A percentile compares a stretch with the other conserved stretches of the same genome.
phyloP scores from a whole-genome alignment of 2,329 filamentous ascomycete genomes.

The Cercospora sp. region DNA sequence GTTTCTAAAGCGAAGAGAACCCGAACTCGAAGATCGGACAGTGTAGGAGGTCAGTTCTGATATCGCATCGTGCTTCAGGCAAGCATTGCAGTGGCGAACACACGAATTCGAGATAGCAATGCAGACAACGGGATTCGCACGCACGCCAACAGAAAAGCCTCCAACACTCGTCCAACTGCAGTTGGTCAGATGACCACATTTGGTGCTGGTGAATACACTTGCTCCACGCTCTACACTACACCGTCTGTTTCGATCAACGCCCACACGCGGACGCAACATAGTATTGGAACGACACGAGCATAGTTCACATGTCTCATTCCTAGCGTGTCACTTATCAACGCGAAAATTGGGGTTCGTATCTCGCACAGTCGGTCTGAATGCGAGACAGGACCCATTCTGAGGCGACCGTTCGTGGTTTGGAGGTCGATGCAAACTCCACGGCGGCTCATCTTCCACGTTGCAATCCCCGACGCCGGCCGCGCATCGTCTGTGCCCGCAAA shows the following conservation, averaged over 20 bases:
- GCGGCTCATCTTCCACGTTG: neutral
- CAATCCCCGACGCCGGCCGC: neutral
- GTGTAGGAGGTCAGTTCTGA: neutral
- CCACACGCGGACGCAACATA: neutral
- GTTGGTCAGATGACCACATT: neutral
- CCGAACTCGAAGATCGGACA: neutral
- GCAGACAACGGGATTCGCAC: neutral
- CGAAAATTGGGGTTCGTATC: neutral
- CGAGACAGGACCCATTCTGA: neutral
- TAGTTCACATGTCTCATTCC: neutral
- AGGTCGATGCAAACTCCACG: neutral
- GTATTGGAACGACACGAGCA: neutral
- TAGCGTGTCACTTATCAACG: neutral
- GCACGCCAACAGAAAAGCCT: neutral
- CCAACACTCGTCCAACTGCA: neutral
- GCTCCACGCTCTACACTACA: neutral
- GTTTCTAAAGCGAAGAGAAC: neutral
- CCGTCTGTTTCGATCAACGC: neutral
- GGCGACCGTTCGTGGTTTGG: neutral
- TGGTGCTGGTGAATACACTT: neutral
- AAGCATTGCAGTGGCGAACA: neutral
- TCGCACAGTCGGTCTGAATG: neutral
- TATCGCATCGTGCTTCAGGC: neutral
- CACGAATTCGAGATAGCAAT: neutral
- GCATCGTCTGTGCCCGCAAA: neutral